phyloP scores from a whole-genome alignment of 2,329 filamentous ascomycete species.

The Bipolaris victoriae region DNA sequence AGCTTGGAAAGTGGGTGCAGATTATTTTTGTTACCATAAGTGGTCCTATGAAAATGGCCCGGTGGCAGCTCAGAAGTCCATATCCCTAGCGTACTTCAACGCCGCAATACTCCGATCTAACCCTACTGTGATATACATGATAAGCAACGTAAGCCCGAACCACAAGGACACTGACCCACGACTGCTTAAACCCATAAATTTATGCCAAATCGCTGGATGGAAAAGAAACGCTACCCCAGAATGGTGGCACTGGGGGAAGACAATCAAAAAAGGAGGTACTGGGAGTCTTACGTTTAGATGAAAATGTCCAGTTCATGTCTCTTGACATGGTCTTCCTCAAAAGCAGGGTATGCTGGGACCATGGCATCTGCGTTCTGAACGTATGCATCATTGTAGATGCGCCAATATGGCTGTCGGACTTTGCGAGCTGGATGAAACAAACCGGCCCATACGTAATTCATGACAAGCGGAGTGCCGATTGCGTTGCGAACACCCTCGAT shows the following conservation, averaged over 20 bases:
- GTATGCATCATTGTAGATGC: constrained; percentile 96
- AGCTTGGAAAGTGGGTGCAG: constrained; percentile 28
- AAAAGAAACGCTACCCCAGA: constrained; percentile 6
- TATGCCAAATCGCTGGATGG: constrained; percentile 6
- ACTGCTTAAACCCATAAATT: constrained; percentile 8
- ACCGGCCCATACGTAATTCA: constrained; percentile 98
- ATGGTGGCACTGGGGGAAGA: constrained; percentile 1
- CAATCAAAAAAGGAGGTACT: constrained; percentile 4
- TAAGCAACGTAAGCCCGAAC: constrained; percentile 13
- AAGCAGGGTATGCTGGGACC: constrained; percentile 91
- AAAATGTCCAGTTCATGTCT: constrained; percentile 84
- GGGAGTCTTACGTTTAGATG: constrained; percentile 59
- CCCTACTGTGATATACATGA: constrained; percentile 21
- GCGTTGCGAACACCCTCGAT: constrained; percentile 96
- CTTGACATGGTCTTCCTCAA: constrained; percentile 80
- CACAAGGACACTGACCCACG: constrained; percentile 3
- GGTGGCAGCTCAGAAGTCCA: constrained; percentile 5
- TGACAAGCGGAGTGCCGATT: constrained; percentile 86
- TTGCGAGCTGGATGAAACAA: constrained; percentile 96
- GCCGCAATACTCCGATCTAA: constrained; percentile 16
- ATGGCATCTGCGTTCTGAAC: constrained; percentile 92
- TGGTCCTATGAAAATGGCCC: constrained; percentile 12
- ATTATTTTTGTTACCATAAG: constrained; percentile 34
- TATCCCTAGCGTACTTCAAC: constrained; percentile 10
- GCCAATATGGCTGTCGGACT: constrained; percentile 93